These are phyloP conservation scores for Aspergillus pseudotamarii DNA, from an alignment of 2,329 filamentous ascomycete genomes.

Conservation along the genomic window DNA sequence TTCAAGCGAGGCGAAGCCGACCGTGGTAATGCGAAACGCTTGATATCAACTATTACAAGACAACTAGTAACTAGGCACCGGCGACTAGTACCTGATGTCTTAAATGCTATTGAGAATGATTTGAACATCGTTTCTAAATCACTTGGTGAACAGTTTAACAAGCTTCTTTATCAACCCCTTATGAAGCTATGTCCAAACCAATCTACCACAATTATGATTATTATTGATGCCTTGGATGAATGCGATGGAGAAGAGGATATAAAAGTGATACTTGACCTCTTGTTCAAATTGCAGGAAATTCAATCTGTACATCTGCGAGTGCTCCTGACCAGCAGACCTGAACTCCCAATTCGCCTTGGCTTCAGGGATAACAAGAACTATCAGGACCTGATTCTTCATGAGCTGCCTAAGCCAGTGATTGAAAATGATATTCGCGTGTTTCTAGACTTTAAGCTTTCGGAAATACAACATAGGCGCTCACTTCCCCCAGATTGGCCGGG, in stretches of 20 bases:
- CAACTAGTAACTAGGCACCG: constrained; percentile 37
- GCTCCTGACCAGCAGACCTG: constrained; percentile 34
- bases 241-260: constrained; percentile 26
- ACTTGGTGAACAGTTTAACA: constrained; percentile 31
- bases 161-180: constrained; percentile 31
- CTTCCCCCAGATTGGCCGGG: constrained; percentile 18
- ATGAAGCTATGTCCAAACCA: constrained; percentile 4
- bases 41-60: constrained; percentile 43
- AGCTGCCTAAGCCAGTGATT: constrained; percentile 24
- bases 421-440: constrained; percentile 28
- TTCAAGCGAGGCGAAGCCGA: constrained; percentile 39
- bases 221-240: constrained; percentile 36
- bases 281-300: constrained; percentile 8
- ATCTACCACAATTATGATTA: constrained; percentile 17
- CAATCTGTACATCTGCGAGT: constrained; percentile 23
- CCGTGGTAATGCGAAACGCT: constrained; percentile 36
- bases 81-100: constrained; percentile 23
- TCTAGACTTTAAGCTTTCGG: constrained; percentile 19
- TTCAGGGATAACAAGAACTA: constrained; percentile 22
- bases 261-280: constrained; percentile 23
- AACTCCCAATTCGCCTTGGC: constrained; percentile 27
- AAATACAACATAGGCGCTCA: constrained; percentile 15
- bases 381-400: constrained; percentile 29
- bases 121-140: constrained; percentile 28
- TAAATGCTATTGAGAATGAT: constrained; percentile 28